A percentile compares a stretch with the other conserved stretches of the same genome.
These are phyloP conservation scores for Mortierella antarctica DNA, from an alignment of 192 early-diverging fungal species.

Conservation along the genomic window DNA sequence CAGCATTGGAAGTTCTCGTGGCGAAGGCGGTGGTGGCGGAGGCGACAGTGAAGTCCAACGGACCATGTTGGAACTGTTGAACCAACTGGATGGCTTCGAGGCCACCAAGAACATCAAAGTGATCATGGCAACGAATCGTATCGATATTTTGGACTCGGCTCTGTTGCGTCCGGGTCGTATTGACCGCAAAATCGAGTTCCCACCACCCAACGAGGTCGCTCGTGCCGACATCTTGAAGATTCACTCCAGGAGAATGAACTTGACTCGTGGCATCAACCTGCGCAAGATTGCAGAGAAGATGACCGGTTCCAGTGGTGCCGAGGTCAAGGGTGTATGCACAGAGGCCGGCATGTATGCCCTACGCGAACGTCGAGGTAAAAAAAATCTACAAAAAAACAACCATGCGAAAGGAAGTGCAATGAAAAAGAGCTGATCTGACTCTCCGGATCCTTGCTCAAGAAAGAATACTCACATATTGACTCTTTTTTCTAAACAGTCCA, in stretches of 20 bases:
- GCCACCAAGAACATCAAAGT: slow-evolving; percentile 94
- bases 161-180: slow-evolving; percentile 90
- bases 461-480: neutral
- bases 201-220: slow-evolving; percentile 86
- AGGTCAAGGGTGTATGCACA: slow-evolving; percentile 91
- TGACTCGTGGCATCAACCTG: slow-evolving; percentile 90
- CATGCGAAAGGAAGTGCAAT: neutral
- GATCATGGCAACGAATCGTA: slow-evolving; percentile 94
- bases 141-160: slow-evolving; percentile 91
- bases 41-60: slow-evolving; percentile 93
- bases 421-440: neutral
- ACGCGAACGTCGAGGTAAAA: slow-evolving; percentile 82
- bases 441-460: neutral
- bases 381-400: neutral
- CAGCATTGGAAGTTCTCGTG: slow-evolving; percentile 88
- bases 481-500: slow-evolving; percentile 70
- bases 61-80: slow-evolving; percentile 91
- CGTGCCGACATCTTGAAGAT: slow-evolving; percentile 91
- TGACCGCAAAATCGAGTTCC: slow-evolving; percentile 93
- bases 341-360: slow-evolving; percentile 93
- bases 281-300: slow-evolving; percentile 91
- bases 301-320: slow-evolving; percentile 87
- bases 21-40: slow-evolving; percentile 77
- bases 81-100: slow-evolving; percentile 92
- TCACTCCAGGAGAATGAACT: slow-evolving; percentile 92